Evolutionary conservation across 805 yeast species (phyloP).

Genomic region (Diddensiella caesifluorescens): DNA sequence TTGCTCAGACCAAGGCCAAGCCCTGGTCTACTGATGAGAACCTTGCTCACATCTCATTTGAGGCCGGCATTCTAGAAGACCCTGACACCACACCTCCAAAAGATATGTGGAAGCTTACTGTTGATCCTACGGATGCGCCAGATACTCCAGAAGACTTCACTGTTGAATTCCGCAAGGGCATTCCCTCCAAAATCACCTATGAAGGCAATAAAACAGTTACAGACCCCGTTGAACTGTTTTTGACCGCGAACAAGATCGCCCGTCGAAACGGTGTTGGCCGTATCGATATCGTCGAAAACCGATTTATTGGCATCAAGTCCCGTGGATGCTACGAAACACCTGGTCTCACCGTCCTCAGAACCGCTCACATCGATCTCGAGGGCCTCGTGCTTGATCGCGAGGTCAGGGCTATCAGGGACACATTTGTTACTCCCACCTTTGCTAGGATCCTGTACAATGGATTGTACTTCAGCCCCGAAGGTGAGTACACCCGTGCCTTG

Average conservation of each 20-base stretch:
- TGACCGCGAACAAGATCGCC: constrained; percentile 89
- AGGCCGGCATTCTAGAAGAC: constrained; percentile 98
- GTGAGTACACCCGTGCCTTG: constrained; percentile 77
- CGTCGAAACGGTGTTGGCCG: constrained; percentile 99
- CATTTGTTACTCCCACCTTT: constrained; percentile 88
- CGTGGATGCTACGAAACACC: constrained; percentile 99
- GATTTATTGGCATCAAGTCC: constrained; percentile 97
- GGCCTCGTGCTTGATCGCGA: constrained; percentile 97
- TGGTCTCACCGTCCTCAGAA: constrained; percentile 90
- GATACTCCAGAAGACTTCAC: constrained; percentile 84
- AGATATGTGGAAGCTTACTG: constrained; percentile 99
- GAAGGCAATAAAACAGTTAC: constrained; percentile 57
- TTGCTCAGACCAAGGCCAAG: constrained; percentile 94
- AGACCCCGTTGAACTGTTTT: constrained; percentile 86
- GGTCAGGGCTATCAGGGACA: constrained; percentile 94
- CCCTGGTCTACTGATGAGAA: constrained; percentile 99
- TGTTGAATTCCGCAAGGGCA: constrained; percentile 77
- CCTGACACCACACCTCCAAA: constrained; percentile 99
- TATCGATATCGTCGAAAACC: constrained; percentile 97
- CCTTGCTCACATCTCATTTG: constrained; percentile 97
- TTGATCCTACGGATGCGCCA: constrained; percentile 95
- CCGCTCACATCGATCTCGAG: constrained; percentile 92
- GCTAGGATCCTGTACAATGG: constrained; percentile 93
- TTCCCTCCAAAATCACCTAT: constrained; percentile 75
- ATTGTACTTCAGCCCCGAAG: constrained; percentile 96